Conservation (phyloP, 768 basidiomycete genomes). For the Psilocybe subaeruginosa region DNA sequence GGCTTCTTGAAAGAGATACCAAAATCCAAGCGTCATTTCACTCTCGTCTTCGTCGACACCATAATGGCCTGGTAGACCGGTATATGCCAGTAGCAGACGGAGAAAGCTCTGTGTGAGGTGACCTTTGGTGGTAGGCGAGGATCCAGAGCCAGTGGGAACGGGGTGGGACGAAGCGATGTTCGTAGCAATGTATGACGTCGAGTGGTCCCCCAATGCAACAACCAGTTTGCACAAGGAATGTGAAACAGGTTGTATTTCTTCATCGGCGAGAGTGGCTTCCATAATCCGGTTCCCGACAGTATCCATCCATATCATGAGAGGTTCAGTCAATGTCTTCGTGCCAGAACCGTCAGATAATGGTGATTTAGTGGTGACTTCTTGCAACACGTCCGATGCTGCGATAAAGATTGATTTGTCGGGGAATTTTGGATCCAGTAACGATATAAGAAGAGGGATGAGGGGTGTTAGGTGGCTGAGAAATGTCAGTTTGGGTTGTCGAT, state of each 20-base stretch:
- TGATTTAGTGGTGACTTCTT: slow-evolving; percentile 79
- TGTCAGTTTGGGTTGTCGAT: slow-evolving; percentile 1
- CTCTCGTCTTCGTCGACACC: slow-evolving; percentile 88
- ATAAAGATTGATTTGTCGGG: slow-evolving; percentile 61
- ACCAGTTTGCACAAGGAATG: slow-evolving; percentile 82
- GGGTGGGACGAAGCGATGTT: slow-evolving; percentile 56
- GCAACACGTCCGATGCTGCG: slow-evolving; percentile 69
- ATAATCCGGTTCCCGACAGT: slow-evolving; percentile 52
- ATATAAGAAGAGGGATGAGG: slow-evolving; percentile 67
- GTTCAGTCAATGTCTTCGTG: slow-evolving; percentile 76
- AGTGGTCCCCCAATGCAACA: slow-evolving; percentile 84
- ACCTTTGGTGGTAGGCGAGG: slow-evolving; percentile 39
- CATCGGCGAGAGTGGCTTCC: slow-evolving; percentile 35
- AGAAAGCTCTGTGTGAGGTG: slow-evolving; percentile 74
- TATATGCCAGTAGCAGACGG: slow-evolving; percentile 70
- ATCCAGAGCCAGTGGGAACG: slow-evolving; percentile 31
- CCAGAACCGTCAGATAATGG: slow-evolving; percentile 73
- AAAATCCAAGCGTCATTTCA: slow-evolving; percentile 85
- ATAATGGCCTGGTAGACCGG: slow-evolving; percentile 72
- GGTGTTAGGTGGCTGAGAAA: slow-evolving; percentile 64
- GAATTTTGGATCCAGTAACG: slow-evolving; percentile 56
- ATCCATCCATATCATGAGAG: slow-evolving; percentile 81
- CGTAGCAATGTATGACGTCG: slow-evolving; percentile 72
- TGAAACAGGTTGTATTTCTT: slow-evolving; percentile 56
- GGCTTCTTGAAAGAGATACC: slow-evolving; percentile 91